Base-by-base conservation (phyloP, 768 basidiomycete genomes). In the Kwoniella dejecticola region DNA sequence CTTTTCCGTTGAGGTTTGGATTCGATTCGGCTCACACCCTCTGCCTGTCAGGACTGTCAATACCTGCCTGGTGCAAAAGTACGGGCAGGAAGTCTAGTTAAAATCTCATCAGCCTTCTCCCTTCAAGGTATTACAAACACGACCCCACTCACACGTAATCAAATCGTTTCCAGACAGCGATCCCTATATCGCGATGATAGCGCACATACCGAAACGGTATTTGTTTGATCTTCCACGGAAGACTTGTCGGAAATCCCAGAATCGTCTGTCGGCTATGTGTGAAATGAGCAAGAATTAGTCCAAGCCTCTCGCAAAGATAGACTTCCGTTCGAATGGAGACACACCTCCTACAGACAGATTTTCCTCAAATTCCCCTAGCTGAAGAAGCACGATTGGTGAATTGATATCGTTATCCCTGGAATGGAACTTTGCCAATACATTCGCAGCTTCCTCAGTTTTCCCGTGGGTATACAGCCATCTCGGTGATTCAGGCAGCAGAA, bases 211-310 rank as follows among this genome's bases (percentile, higher is more conserved):
- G 23, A 82, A 80, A n/a, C 84, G 79, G 70, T 83, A 83, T 52
- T 83, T 77, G 70, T 82, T 81, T 8, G 80, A 81, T 10, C 76
- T 74, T 31, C 80, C 83, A 41, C 75, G 79, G 77, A 85, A 84
- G 21, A 85, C 70, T 12, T 82, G 81, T 40, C 83, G 74, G 78
- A 84, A 85, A 70, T 85, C 84, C 84, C 84, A 86, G 81, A 81
- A 85, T 30, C 73, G 71, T 62, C 70, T 72, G 45, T 72, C 70
- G 15, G 64, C 64, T 66, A n/a, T n/a, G n/a, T n/a, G n/a, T n/a
- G n/a, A n/a, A n/a, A n/a, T n/a, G n/a, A n/a, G n/a, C n/a, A n/a
- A n/a, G n/a, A n/a, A n/a, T n/a, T n/a, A n/a, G n/a, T n/a, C n/a
- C n/a, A n/a, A n/a, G n/a, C n/a, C n/a, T n/a, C n/a, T n/a, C n/a